phyloP scores from a whole-genome alignment of 768 basidiomycete genomes.

The Mycena metata region DNA sequence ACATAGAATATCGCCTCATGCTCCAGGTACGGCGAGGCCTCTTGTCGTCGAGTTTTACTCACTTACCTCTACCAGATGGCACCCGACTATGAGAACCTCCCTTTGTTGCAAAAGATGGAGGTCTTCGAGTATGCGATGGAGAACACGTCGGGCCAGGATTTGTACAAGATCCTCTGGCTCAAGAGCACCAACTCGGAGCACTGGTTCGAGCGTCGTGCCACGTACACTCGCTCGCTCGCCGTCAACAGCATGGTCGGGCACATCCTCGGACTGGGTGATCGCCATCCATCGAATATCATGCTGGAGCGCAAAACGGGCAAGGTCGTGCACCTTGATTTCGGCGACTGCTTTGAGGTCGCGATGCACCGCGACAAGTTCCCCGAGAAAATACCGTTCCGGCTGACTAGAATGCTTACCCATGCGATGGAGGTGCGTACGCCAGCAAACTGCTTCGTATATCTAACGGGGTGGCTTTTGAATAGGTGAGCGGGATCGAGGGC shows the following conservation, averaged over 20 bases:
- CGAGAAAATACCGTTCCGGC: conserved; percentile 97
- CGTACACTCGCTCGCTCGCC: conserved; percentile 96
- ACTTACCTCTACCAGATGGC: conserved; percentile 81
- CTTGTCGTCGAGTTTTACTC: neutral
- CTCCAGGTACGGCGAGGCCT: conserved; percentile 74
- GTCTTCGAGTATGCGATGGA: conserved; percentile 99
- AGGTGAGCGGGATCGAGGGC: conserved; percentile 98
- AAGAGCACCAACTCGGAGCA: conserved; percentile 96
- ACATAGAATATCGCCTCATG: conserved; percentile 98
- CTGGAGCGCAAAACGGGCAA: conserved; percentile 93
- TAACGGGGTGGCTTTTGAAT: conserved; percentile 15
- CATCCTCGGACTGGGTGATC: conserved; percentile 95
- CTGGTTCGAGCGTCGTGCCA: conserved; percentile 97
- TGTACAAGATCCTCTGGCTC: conserved; percentile 97
- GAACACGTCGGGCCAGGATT: conserved; percentile 97
- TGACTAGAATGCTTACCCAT: conserved; percentile 98
- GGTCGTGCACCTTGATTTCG: conserved; percentile 97
- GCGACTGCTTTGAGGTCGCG: conserved; percentile 98
- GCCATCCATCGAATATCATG: conserved; percentile 96
- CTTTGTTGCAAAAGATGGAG: conserved; percentile 96
- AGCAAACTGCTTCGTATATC: no score
- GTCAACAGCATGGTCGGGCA: conserved; percentile 99
- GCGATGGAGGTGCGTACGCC: conserved; percentile 89
- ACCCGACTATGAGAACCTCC: conserved; percentile 96
- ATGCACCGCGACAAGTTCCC: conserved; percentile 99